A percentile compares a stretch with the other conserved stretches of the same genome.
These are phyloP conservation scores for Wallemia hederae DNA, from an alignment of 1,284 basidiomycete species.

Conservation along the genomic window DNA sequence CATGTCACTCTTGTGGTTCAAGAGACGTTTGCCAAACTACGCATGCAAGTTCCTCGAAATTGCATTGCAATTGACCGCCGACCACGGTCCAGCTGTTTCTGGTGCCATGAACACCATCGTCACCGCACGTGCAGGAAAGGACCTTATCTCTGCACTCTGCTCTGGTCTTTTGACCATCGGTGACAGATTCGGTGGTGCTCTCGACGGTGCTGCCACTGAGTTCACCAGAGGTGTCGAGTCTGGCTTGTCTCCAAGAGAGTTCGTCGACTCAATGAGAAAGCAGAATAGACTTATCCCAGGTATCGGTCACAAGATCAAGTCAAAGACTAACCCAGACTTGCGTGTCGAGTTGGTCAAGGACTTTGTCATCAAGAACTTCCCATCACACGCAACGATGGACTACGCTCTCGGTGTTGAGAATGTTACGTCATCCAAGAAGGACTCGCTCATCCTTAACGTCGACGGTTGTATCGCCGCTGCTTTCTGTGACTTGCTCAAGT, in stretches of 20 bases:
- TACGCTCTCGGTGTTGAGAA: slow-evolving; percentile 96
- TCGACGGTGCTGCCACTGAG: slow-evolving; percentile 88
- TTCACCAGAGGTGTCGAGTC: slow-evolving; percentile 73
- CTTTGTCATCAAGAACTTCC: slow-evolving; percentile 87
- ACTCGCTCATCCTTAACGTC: slow-evolving; percentile 77
- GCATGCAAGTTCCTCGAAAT: slow-evolving; percentile 96
- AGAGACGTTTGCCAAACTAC: slow-evolving; percentile 56
- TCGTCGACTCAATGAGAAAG: slow-evolving; percentile 85
- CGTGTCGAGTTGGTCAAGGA: slow-evolving; percentile 96
- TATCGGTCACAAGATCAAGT: slow-evolving; percentile 99
- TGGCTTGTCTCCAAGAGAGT: slow-evolving; percentile 81
- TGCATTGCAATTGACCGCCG: slow-evolving; percentile 95
- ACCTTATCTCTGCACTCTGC: slow-evolving; percentile 82
- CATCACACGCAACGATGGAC: slow-evolving; percentile 66
- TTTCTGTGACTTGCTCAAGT: slow-evolving; percentile 82
- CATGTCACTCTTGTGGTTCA: slow-evolving; percentile 90
- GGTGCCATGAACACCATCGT: slow-evolving; percentile 99
- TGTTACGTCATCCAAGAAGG: slow-evolving; percentile 93
- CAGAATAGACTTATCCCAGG: slow-evolving; percentile 91
- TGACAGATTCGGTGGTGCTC: slow-evolving; percentile 94
- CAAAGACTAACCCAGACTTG: slow-evolving; percentile 82
- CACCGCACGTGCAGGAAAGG: slow-evolving; percentile 92
- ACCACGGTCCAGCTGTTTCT: slow-evolving; percentile 90
- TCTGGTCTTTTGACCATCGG: slow-evolving; percentile 94
- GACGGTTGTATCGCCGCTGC: slow-evolving; percentile 94